Base-by-base conservation (phyloP, 805 yeast species). In the Kodamaea leandrae region DNA sequence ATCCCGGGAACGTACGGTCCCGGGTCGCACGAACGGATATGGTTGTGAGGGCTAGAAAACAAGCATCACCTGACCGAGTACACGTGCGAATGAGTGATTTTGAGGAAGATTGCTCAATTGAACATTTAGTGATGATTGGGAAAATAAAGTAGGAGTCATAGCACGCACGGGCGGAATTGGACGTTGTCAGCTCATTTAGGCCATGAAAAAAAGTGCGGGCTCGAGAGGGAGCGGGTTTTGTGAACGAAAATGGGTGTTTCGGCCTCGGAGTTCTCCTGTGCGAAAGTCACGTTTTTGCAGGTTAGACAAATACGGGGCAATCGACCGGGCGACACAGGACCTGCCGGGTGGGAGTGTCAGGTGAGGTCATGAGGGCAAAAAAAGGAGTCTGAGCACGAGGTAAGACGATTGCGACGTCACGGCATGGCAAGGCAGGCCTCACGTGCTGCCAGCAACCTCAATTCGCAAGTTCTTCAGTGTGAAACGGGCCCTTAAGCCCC, bases 221-320 rank as follows among this genome's bases (percentile, higher is more conserved):
- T 21, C 6, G 6, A 6, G 9, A 21, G n/a, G n/a, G n/a, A n/a
- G n/a, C n/a, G n/a, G n/a, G n/a, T 25, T 17, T 30, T 16, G 19
- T 30, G 19, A 4, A 13, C 7, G 6, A 12, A 28, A 30, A 30
- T 7, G 14, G 12, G 20, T 20, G 5, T 20, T 33, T 46, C 49
- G 49, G 49, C 32, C 45, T 46, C 49, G 49, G 49, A 46, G 44
- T 46, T 46, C 49, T 42, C 34, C 34, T 26, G 33, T 40, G 49
- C 49, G 37, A 34, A 23, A 34, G 3, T 9, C 4, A 16, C 6
- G 18, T n/a, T 7, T 26, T 39, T 39, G 18, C 39, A 33, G 39
- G 43, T 33, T 39, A 28, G 37, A 23, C 42, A 33, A 16, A 30
- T 16, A 30, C 33, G 33, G 33, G 33, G 33, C 33, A 28, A 30